phyloP scores from a whole-genome alignment of 805 yeast genomes.

The Kodamaea restingae region DNA sequence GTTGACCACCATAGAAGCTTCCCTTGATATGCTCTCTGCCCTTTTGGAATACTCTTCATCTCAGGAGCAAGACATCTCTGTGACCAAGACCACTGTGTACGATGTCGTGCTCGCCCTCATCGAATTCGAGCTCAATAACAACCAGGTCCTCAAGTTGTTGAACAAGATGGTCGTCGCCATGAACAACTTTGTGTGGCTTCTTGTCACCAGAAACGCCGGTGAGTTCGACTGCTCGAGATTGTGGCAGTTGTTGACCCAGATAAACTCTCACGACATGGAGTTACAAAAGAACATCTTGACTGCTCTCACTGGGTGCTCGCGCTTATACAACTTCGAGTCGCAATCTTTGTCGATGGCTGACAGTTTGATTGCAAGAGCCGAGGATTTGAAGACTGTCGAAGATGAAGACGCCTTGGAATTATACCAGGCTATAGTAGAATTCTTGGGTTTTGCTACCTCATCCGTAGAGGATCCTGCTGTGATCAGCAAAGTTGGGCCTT shows the following conservation, averaged over 20 bases:
- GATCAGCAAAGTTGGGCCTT: conserved; percentile 8
- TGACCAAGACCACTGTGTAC: conserved; percentile 9
- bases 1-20: conserved; percentile 62
- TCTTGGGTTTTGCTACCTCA: conserved; percentile 40
- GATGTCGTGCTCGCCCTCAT: conserved; percentile 37
- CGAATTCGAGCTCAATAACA: conserved; percentile 28
- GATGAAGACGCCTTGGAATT: conserved; percentile 10
- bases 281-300: conserved; percentile 33
- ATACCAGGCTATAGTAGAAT: conserved; percentile 43
- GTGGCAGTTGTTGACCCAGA: conserved; percentile 26
- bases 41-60: conserved; percentile 49
- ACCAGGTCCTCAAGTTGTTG: conserved; percentile 35
- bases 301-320: conserved; percentile 36
- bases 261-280: conserved; percentile 13
- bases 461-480: conserved; percentile 22
- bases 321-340: conserved; percentile 28
- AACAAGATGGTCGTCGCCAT: conserved; percentile 60
- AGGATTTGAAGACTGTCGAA: conserved; percentile 8
- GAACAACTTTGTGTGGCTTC: conserved; percentile 68
- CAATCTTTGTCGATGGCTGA: conserved; percentile 25
- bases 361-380: conserved; percentile 21
- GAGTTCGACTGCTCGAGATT: conserved; percentile 16
- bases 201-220: conserved; percentile 28
- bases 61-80: conserved; percentile 5
- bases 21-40: conserved; percentile 74